These are phyloP conservation scores for Aphanomyces cochlioides DNA, from an alignment of 352 stramenopile species.

Conservation along the genomic window DNA sequence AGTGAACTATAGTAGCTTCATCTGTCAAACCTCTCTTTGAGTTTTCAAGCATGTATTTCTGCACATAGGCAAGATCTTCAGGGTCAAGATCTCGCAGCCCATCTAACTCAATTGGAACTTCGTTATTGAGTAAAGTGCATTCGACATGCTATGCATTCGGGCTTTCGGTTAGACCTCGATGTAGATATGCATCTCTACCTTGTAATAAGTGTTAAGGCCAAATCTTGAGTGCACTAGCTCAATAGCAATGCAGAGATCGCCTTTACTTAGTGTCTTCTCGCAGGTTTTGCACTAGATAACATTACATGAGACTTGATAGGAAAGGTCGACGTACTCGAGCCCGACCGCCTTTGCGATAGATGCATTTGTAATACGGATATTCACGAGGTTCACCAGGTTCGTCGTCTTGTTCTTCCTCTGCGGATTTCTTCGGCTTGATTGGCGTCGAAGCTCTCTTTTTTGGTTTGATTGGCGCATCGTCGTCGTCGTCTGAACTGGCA, in stretches of 20 bases:
- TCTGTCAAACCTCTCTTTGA: neutral
- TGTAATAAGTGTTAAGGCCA: slow-evolving; percentile 74
- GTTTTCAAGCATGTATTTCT: slow-evolving; percentile 59
- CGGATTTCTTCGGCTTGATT: neutral
- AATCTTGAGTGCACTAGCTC: slow-evolving; percentile 74
- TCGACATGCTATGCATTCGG: slow-evolving; percentile 38
- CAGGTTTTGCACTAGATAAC: slow-evolving; percentile 69
- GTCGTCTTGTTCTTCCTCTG: neutral
- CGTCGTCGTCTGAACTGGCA: slow-evolving; percentile 1
- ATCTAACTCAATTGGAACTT: slow-evolving; percentile 11
- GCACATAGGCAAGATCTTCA: slow-evolving; percentile 48
- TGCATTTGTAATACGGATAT: slow-evolving; percentile 22
- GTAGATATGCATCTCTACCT: slow-evolving; percentile 39
- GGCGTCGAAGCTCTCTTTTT: neutral
- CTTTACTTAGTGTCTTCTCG: slow-evolving; percentile 52
- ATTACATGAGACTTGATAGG: neutral
- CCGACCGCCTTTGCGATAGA: slow-evolving; percentile 14
- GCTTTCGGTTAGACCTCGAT: too few species aligned
- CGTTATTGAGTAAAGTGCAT: slow-evolving; percentile 44
- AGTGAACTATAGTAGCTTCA: neutral
- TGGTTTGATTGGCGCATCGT: slow-evolving; percentile 2
- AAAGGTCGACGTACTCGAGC: slow-evolving; percentile 11
- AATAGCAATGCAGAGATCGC: slow-evolving; percentile 51
- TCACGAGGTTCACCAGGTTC: neutral
- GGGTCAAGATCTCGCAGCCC: slow-evolving; percentile 43